Conservation (phyloP, 2,329 filamentous ascomycete genomes). For the Microdochium trichocladiopsis region DNA sequence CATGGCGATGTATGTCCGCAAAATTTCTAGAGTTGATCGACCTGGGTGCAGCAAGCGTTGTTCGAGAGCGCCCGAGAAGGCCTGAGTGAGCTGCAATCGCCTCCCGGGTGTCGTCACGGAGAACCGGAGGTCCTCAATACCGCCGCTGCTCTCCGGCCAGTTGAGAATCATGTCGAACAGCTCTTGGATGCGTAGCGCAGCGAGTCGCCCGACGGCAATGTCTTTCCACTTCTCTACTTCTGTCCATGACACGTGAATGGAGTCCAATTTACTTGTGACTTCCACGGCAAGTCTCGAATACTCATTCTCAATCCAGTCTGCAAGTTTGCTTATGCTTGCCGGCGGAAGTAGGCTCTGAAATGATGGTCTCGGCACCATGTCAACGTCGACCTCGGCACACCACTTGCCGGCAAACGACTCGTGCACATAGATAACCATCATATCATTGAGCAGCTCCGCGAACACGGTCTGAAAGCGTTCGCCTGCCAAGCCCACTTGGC, state of each 20-base stretch:
- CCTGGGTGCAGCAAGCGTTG: conserved; percentile 67
- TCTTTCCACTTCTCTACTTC: conserved; percentile 65
- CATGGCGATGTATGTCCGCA: conserved; percentile 72
- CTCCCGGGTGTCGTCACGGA: conserved; percentile 62
- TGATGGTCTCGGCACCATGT: conserved; percentile 10
- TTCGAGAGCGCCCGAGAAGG: conserved; percentile 60
- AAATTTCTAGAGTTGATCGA: conserved; percentile 66
- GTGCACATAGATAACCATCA: conserved; percentile 57
- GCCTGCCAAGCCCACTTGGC: conserved; percentile 60
- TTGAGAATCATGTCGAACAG: conserved; percentile 73
- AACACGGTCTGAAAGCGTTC: conserved; percentile 65
- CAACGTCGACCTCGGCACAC: conserved; percentile 23
- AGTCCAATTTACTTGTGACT: conserved; percentile 43
- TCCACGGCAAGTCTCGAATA: conserved; percentile 59
- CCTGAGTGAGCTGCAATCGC: conserved; percentile 62
- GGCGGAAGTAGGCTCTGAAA: conserved; percentile 31
- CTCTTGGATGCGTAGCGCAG: conserved; percentile 60
- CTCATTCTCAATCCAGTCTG: conserved; percentile 60
- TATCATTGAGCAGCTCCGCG: conserved; percentile 61
- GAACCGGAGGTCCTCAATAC: conserved; percentile 66
- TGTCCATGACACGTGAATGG: conserved; percentile 36
- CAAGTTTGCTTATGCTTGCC: conserved; percentile 51
- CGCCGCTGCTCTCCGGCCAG: conserved; percentile 67
- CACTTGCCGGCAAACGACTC: conserved; percentile 59
- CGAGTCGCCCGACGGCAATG: conserved; percentile 61